Evolutionary conservation across 257 asterid species (phyloP).

Genomic region (Nemophila menziesii): DNA sequence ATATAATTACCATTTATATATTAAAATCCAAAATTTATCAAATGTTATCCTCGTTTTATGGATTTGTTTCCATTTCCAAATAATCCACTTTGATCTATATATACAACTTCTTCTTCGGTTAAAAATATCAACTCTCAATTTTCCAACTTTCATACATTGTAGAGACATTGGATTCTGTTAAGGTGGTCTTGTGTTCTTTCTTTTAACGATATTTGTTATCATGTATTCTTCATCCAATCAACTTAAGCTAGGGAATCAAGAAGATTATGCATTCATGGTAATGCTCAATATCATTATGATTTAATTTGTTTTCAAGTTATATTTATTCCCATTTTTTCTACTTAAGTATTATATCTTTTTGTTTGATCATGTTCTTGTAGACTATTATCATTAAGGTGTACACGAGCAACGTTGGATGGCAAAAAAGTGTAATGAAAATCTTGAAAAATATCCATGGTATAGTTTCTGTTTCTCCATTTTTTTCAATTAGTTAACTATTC

Average conservation of each 20-base stretch:
- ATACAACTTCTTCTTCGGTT: not conserved
- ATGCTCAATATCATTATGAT: not conserved
- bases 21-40: too few species aligned
- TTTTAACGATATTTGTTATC: not conserved
- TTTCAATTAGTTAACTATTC: not conserved
- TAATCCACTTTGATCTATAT: not conserved
- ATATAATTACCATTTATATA: too few species aligned
- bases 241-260: not conserved
- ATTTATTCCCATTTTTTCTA: not conserved
- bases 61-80: not conserved
- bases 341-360: not conserved
- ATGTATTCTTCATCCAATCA: not conserved
- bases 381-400: constrained; percentile 12
- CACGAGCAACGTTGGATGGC: constrained; percentile 5
- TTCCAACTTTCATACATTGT: too few species aligned
- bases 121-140: too few species aligned
- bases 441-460: constrained; percentile 10
- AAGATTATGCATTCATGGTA: not conserved
- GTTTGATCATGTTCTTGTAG: not conserved
- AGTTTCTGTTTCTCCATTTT: not conserved
- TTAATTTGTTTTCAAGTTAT: not conserved
- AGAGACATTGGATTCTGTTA: too few species aligned
- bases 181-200: too few species aligned
- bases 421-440: constrained; percentile 6
- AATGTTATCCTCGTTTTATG: too few species aligned